Percentiles rank a stretch among this genome's conserved stretches.
These are phyloP conservation scores for Prillingera fragicola DNA, from an alignment of 1,284 basidiomycete genomes.

Conservation along the genomic window DNA sequence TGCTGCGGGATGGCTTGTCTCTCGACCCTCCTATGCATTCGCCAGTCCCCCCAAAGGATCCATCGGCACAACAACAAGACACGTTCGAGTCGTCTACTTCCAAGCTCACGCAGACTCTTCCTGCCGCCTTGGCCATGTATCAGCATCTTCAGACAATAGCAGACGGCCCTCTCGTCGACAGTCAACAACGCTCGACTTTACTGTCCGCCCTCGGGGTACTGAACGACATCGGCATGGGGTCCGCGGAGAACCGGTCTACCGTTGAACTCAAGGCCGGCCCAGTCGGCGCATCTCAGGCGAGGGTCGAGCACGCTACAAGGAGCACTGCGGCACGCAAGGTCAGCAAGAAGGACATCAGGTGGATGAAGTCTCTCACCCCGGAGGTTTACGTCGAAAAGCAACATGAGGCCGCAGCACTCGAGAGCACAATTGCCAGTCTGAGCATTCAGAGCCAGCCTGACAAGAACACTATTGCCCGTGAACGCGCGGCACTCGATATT, in stretches of 20 bases:
- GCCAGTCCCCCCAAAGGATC: not conserved
- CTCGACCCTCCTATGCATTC: not conserved
- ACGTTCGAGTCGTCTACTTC: not conserved
- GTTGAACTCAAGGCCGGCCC: too few relatives aligned
- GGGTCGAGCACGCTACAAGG: not conserved
- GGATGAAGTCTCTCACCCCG: not conserved
- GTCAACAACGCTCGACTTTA: not conserved
- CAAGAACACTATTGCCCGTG: too few relatives aligned
- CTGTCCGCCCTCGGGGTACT: not conserved
- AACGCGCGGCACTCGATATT: too few relatives aligned
- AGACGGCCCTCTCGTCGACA: not conserved
- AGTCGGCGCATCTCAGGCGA: not conserved
- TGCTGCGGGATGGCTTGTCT: conserved; percentile 24
- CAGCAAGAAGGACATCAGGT: not conserved
- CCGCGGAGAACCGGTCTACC: too few relatives aligned
- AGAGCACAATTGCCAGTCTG: too few relatives aligned
- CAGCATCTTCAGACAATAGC: conserved; percentile 2
- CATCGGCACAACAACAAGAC: not conserved
- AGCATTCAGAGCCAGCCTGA: too few relatives aligned
- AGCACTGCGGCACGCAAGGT: too few relatives aligned
- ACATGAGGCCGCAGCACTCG: too few relatives aligned
- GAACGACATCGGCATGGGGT: too few relatives aligned
- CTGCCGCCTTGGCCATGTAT: too few relatives aligned
- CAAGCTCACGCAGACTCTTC: not conserved
- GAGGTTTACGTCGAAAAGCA: not conserved